Evolutionary conservation across 2,329 filamentous ascomycete genomes (phyloP), one percentile per base, ranked within the genome.

Genomic region (Fusarium subtropicale): DNA sequence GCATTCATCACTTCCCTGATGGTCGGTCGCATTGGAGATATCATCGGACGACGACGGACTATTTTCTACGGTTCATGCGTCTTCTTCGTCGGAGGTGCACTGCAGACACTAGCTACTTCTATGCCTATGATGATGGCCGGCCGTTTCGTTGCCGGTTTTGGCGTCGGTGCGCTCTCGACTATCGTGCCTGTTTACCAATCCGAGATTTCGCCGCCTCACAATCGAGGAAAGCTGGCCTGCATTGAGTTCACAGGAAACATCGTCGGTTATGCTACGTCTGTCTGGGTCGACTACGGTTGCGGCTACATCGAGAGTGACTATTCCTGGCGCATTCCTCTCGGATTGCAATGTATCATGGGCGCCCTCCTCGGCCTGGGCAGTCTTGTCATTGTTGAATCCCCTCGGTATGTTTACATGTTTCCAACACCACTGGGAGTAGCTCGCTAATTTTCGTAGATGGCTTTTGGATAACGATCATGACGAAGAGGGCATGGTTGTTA

Each of bases 221-320:
- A 97, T 80, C 88, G 96, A 75, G 96, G 96, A 68, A 97, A 96
- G 81, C 86, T 99, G 66, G 96, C 95, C 26, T 98, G 96, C 79
- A 98, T 99, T 71, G 96, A 99, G 79, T 99, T 98, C 77, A 95
- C 95, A 0, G 96, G 96, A 56, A 99, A 99, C 80, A 97, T 99
- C 68, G 91, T 93, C 65, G 96, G 96, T 33, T 99, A 99, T 78
- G 91, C 95, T 56, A 94, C 93, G 55, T 98, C 95, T 73, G 95
- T 98, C 24, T 99, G 96, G 96, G 95, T 98, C 30, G 96, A 99
- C 80, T 99, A 98, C 81, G 95, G 96, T 75, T 97, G 94, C 81
- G 96, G 92, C 60, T 97, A 86, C 77, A 98, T 99, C 76, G 81
- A 93, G 66, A 92, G 85, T 74, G 85, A 98, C 78, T 86, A 91